Base-by-base conservation (phyloP, 2,329 filamentous ascomycete species). In the Penicillium sp. region DNA sequence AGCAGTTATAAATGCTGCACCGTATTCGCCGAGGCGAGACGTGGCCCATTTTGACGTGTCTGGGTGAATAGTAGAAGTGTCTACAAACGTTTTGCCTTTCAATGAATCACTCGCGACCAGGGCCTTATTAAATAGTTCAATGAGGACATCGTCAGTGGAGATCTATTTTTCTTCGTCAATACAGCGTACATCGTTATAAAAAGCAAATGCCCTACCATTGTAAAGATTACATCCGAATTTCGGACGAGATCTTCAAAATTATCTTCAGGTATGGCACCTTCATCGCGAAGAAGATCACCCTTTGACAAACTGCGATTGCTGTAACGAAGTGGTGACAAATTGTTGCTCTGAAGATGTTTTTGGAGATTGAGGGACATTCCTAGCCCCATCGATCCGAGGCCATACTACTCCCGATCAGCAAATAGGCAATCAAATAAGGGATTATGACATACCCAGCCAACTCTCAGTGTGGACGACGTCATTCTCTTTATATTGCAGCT, bases 311-410 rank as follows among this genome's bases (percentile, higher is more conserved):
- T 82, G 9, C 80, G 77, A 55, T 82, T 82, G 57, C 71, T 75
- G 59, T 78, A 83, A 2, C 59, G 65, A 2, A 83, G 64, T 6
- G 62, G 56, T 0, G 72, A 61, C 0, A 64, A 50, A 4, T n/a
- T 10, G 0, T 60, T 54, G 1, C 1, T 53, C 49, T 7, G 56
- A 0, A 82, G 59, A 50, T 82, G 68, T 27, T 71, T 77, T 41
- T 83, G 81, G 0, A 83, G 70, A 56, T 83, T 83, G 7, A 67
- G 70, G 1, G 81, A 78, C 81, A 84, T 84, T 2, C 68, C 71
- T 0, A 76, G 68, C 1, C 81, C 81, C 81, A 83, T 83, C 0
- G 79, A 83, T 1, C 81, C 81, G 0, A 83, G 74, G 4, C 81
- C 81, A 57, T 50, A 62, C 60, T 62, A 35, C 50, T 19, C 38